A percentile compares a stretch with the other conserved stretches of the same genome.
Evolutionary conservation across 768 basidiomycete genomes (phyloP).

Genomic region (Podaxis mareebaensis): DNA sequence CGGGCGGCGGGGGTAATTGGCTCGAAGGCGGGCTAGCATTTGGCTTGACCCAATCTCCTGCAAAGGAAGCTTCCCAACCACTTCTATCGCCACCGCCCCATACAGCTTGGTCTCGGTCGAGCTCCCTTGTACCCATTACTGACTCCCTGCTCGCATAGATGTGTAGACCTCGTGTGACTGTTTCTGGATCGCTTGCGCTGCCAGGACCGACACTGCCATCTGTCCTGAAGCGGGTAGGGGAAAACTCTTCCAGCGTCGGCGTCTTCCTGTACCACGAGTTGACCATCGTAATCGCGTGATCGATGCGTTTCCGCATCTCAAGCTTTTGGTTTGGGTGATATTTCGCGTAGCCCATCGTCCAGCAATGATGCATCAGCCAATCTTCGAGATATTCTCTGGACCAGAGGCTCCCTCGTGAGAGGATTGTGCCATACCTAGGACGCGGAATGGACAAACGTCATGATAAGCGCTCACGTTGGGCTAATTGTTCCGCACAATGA

Average conservation of each 20-base stretch:
- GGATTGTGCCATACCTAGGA: slow-evolving; percentile 51
- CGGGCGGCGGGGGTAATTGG: neutral
- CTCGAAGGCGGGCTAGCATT: neutral
- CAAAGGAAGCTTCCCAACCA: slow-evolving; percentile 3
- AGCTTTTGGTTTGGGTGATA: slow-evolving; percentile 46
- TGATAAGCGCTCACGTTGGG: neutral
- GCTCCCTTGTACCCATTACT: neutral
- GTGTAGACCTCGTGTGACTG: neutral
- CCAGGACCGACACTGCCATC: neutral
- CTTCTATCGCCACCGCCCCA: slow-evolving; percentile 9
- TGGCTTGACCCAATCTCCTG: neutral
- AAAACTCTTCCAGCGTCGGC: slow-evolving; percentile 3
- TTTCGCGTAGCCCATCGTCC: slow-evolving; percentile 60
- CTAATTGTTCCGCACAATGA: neutral
- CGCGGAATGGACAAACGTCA: neutral
- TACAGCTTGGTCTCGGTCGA: neutral
- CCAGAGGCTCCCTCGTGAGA: slow-evolving; percentile 53
- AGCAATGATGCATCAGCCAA: slow-evolving; percentile 60
- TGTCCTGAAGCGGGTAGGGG: slow-evolving; percentile 9
- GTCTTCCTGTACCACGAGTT: slow-evolving; percentile 25
- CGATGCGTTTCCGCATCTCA: slow-evolving; percentile 50
- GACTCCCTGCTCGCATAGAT: neutral
- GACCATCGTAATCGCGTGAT: slow-evolving; percentile 49
- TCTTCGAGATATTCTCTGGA: slow-evolving; percentile 50
- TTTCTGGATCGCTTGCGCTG: neutral